phyloP scores from a whole-genome alignment of 805 yeast species.

The Diddensiella caesifluorescens region DNA sequence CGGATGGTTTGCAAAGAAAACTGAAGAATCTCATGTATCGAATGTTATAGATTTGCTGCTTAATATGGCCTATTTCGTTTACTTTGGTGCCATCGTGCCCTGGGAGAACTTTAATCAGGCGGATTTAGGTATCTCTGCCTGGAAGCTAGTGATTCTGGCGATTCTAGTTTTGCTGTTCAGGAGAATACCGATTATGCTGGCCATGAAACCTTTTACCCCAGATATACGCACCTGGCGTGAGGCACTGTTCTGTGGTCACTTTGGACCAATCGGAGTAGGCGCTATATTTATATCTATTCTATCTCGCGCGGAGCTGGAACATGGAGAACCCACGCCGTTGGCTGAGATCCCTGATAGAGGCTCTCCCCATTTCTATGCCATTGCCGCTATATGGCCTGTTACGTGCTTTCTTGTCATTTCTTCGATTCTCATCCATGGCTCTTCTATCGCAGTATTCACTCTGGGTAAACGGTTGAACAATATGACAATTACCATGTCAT shows the following conservation, averaged over 20 bases:
- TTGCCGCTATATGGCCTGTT: constrained; percentile 74
- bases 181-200: constrained; percentile 75
- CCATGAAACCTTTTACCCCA: constrained; percentile 72
- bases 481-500: constrained; percentile 87
- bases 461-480: constrained; percentile 84
- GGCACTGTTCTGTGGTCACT: constrained; percentile 89
- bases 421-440: constrained; percentile 86
- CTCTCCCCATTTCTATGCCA: constrained; percentile 50
- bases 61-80: constrained; percentile 81
- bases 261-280: constrained; percentile 96
- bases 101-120: constrained; percentile 72
- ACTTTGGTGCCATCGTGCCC: constrained; percentile 86
- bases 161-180: constrained; percentile 68
- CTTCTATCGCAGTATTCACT: constrained; percentile 74
- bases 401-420: constrained; percentile 73
- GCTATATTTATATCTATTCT: constrained; percentile 80
- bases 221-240: constrained; percentile 91
- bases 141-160: constrained; percentile 76
- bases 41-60: constrained; percentile 81
- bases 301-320: constrained; percentile 68
- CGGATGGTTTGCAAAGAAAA: constrained; percentile 77
- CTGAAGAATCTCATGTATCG: constrained; percentile 82
- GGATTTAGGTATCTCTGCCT: constrained; percentile 58
- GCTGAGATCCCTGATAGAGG: constrained; percentile 42
- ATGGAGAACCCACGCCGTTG: constrained; percentile 54